Evolutionary conservation across 805 yeast genomes (phyloP).

Genomic region (Saccharomycopsis fibuligera): DNA sequence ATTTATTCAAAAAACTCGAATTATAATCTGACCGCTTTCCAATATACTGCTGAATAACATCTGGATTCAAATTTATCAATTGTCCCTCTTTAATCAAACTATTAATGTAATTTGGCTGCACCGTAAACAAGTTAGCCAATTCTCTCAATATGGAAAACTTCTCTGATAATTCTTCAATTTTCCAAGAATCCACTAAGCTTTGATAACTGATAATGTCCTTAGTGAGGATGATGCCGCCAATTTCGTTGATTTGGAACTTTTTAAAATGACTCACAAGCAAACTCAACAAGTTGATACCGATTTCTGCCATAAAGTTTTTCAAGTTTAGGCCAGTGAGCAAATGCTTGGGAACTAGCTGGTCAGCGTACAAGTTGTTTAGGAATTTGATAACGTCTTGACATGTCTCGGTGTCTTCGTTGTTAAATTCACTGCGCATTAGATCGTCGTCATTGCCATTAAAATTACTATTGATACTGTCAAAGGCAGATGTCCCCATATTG

Average conservation of each 20-base stretch:
- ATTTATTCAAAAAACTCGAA: conserved; percentile 43
- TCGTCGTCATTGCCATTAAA: conserved; percentile 8
- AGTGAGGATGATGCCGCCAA: conserved; percentile 78
- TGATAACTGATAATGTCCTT: conserved; percentile 79
- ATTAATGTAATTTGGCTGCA: conserved; percentile 70
- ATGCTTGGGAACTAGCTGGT: conserved; percentile 13
- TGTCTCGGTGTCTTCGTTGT: conserved; percentile 58
- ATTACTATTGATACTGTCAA: not conserved
- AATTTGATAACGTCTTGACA: conserved; percentile 59
- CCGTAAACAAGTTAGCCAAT: conserved; percentile 77
- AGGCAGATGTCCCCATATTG: not conserved
- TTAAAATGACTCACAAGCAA: conserved; percentile 66
- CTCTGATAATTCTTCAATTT: conserved; percentile 50
- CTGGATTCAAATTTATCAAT: conserved; percentile 56
- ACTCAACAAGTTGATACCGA: conserved; percentile 54
- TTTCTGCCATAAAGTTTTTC: conserved; percentile 41
- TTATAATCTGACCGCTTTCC: conserved; percentile 65
- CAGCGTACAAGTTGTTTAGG: conserved; percentile 35
- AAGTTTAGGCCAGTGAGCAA: conserved; percentile 34
- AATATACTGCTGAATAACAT: conserved; percentile 57
- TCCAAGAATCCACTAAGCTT: conserved; percentile 61
- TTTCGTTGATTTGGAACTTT: conserved; percentile 66
- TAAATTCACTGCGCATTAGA: conserved; percentile 25
- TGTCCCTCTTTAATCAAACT: conserved; percentile 80
- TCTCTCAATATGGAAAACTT: conserved; percentile 69